A percentile compares a stretch with the other conserved stretches of the same genome.
phyloP scores from a whole-genome alignment of 2,329 filamentous ascomycete genomes.

The Gaeumannomyces tritici region DNA sequence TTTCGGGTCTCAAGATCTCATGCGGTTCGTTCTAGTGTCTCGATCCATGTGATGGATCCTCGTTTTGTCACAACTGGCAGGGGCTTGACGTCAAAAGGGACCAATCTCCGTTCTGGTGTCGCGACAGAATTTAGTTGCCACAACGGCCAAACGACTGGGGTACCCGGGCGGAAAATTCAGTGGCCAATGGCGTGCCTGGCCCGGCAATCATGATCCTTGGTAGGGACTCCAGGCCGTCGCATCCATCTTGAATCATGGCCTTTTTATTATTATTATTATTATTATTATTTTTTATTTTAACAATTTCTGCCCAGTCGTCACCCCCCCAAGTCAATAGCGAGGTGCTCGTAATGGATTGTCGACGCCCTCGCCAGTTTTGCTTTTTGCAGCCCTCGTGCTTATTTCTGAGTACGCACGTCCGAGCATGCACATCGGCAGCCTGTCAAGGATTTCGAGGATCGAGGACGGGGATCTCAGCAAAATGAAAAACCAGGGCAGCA shows the following conservation, averaged over 20 bases:
- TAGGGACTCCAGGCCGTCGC: too few relatives aligned
- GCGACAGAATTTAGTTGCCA: neutral
- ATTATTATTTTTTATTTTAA: neutral
- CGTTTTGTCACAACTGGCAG: neutral
- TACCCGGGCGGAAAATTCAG: neutral
- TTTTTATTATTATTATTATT: neutral
- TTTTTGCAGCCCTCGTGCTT: neutral
- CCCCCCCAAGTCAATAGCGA: neutral
- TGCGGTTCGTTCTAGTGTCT: neutral
- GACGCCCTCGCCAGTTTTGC: neutral
- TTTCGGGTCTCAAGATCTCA: neutral
- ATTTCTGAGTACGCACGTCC: neutral
- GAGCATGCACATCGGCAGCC: neutral
- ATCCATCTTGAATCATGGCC: too few relatives aligned
- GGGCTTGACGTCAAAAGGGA: neutral
- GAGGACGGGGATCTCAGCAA: neutral
- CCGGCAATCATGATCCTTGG: neutral
- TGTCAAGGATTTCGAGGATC: neutral
- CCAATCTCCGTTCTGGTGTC: neutral
- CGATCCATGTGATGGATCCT: neutral
- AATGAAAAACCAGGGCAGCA: neutral
- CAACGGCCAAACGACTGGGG: neutral
- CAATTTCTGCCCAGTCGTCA: neutral
- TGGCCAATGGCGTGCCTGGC: neutral
- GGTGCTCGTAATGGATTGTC: too few relatives aligned